phyloP scores from a whole-genome alignment of 192 early-diverging fungal genomes.

The Dissophora ornata region DNA sequence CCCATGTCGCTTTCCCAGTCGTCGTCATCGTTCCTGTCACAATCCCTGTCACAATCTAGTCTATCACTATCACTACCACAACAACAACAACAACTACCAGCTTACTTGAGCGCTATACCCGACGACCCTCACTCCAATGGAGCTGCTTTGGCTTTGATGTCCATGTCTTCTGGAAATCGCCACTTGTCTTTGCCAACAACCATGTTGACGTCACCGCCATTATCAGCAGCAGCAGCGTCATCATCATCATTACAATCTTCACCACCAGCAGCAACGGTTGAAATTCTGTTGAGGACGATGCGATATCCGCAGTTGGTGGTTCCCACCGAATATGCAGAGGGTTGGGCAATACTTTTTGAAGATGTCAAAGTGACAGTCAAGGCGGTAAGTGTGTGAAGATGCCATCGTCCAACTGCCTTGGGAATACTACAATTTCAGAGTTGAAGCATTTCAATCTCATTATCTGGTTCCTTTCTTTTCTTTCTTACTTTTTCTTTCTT shows the following conservation, averaged over 20 bases:
- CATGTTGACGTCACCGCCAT: no score
- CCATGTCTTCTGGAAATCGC: no score
- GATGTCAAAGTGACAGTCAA: slow-evolving; percentile 44
- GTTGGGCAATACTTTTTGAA: no score
- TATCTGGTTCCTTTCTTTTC: not conserved
- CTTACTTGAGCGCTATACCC: no score
- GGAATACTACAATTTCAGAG: not conserved
- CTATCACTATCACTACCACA: not conserved
- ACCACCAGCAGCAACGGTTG: not conserved
- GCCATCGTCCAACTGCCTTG: not conserved
- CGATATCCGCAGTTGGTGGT: not conserved
- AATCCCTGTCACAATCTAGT: not conserved
- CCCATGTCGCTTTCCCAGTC: not conserved
- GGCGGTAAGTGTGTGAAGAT: slow-evolving; percentile 45
- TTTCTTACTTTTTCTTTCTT: not conserved
- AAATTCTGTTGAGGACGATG: slow-evolving; percentile 17
- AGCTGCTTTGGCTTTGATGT: no score
- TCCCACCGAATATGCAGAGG: not conserved
- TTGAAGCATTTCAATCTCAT: no score
- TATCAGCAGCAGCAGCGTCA: no score
- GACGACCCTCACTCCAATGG: no score
- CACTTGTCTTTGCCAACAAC: not conserved
- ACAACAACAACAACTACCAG: not conserved
- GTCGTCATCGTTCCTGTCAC: not conserved
- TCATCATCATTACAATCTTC: no score